Evolutionary conservation across 225 moss, liverwort and hornwort species (phyloP).

Genomic region (Sphagnum contortum): DNA sequence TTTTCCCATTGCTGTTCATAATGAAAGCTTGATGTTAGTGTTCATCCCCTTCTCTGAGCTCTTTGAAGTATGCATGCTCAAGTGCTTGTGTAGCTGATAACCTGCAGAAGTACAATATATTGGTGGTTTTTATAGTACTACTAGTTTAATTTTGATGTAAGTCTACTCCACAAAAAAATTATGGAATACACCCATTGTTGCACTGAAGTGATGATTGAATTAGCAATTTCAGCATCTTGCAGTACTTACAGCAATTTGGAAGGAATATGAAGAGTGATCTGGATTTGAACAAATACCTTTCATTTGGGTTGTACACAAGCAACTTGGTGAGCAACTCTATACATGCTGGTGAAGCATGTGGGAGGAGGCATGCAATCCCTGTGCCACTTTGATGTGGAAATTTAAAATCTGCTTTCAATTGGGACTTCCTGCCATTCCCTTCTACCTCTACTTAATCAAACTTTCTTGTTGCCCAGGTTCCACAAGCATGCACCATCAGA

Average conservation of each 20-base stretch:
- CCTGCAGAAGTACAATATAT: constrained; percentile 11
- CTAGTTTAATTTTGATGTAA: too few relatives aligned
- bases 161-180: not conserved
- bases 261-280: not conserved
- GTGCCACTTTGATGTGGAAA: constrained; percentile 47
- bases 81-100: constrained; percentile 63
- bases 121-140: too few relatives aligned
- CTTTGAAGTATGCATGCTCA: constrained; percentile 64
- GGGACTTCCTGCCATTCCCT: constrained; percentile 39
- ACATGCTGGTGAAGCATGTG: constrained; percentile 54
- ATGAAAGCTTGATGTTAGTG: constrained; percentile 35
- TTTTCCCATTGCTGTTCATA: constrained; percentile 1
- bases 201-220: not conserved
- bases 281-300: constrained; percentile 28
- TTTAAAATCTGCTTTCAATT: constrained; percentile 58
- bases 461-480: not conserved
- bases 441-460: constrained; percentile 9
- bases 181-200: not conserved
- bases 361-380: constrained; percentile 58
- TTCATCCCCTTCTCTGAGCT: constrained; percentile 55
- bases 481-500: too few relatives aligned
- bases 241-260: not conserved
- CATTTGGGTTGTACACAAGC: constrained; percentile 66
- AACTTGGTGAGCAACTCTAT: constrained; percentile 62
- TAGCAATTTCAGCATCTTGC: not conserved